Evolutionary conservation across 1,284 basidiomycete genomes (phyloP).

Genomic region (Microbotryum intermedium): DNA sequence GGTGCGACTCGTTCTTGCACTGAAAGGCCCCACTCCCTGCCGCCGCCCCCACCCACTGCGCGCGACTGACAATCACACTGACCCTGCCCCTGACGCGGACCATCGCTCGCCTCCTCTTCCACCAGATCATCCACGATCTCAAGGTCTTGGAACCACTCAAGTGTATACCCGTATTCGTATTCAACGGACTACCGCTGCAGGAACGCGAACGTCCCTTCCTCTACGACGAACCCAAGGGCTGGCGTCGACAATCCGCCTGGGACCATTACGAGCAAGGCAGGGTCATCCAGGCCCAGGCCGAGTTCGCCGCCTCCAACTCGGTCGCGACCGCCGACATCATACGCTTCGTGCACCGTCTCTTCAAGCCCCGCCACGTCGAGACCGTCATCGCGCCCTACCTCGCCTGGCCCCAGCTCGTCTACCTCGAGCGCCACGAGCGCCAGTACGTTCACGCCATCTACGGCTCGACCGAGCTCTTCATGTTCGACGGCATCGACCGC

Average conservation of each 20-base stretch:
- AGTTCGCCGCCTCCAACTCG: constrained; percentile 58
- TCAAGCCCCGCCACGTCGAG: constrained; percentile 91
- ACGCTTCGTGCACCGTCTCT: constrained; percentile 82
- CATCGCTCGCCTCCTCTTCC: not conserved
- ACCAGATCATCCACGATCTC: constrained; percentile 81
- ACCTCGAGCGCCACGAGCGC: constrained; percentile 86
- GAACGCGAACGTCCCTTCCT: constrained; percentile 21
- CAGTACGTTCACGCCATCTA: constrained; percentile 92
- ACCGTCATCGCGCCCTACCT: constrained; percentile 93
- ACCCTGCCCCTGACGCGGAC: too few species aligned
- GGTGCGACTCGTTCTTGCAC: constrained; percentile 1
- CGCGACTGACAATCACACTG: not conserved
- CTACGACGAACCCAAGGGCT: constrained; percentile 28
- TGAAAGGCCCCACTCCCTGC: too few species aligned
- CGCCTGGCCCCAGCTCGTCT: constrained; percentile 87
- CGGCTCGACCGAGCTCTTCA: constrained; percentile 78
- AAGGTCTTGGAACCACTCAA: constrained; percentile 79
- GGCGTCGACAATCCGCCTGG: constrained; percentile 61
- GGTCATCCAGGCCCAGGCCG: constrained; percentile 74
- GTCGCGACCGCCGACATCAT: constrained; percentile 79
- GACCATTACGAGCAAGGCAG: constrained; percentile 77
- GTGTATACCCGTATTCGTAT: constrained; percentile 93
- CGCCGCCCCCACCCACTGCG: too few species aligned
- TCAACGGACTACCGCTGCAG: constrained; percentile 71
- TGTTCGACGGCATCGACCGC: constrained; percentile 78